A percentile compares a stretch with the other conserved stretches of the same genome.
phyloP scores from a whole-genome alignment of 1,284 basidiomycete genomes.

The Rhodotorula sp. region DNA sequence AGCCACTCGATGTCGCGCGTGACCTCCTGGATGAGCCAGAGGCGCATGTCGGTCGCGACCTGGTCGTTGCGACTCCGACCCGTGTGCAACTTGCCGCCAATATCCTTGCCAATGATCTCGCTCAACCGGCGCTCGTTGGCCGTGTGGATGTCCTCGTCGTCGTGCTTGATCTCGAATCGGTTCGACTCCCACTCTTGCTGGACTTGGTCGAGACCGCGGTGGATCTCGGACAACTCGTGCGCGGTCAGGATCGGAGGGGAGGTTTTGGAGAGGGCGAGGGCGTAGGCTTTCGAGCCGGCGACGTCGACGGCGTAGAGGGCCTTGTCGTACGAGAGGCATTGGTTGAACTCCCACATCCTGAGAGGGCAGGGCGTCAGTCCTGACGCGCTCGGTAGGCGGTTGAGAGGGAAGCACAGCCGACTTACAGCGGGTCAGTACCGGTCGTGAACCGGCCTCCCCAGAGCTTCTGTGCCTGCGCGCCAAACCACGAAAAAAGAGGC shows the following conservation, averaged over 20 bases:
- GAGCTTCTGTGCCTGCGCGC: constrained; percentile 32
- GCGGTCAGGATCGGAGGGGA: constrained; percentile 41
- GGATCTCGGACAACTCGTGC: constrained; percentile 55
- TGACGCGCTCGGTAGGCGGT: neutral
- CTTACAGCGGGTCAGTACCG: constrained; percentile 38
- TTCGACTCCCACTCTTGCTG: constrained; percentile 79
- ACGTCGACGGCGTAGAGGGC: constrained; percentile 92
- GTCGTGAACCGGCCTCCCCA: constrained; percentile 37
- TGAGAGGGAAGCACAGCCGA: neutral
- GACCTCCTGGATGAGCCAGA: constrained; percentile 88
- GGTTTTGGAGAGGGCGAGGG: constrained; percentile 64
- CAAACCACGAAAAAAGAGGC: neutral
- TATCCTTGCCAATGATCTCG: constrained; percentile 79
- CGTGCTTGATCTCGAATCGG: constrained; percentile 69
- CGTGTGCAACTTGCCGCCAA: constrained; percentile 91
- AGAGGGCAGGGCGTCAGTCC: too few species aligned
- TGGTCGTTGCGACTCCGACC: constrained; percentile 96
- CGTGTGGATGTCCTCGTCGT: constrained; percentile 99
- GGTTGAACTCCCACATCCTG: constrained; percentile 94
- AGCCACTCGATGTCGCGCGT: constrained; percentile 68
- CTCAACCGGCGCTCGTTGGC: constrained; percentile 93
- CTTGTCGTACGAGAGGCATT: constrained; percentile 90
- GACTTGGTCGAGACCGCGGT: constrained; percentile 73
- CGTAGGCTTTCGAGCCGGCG: constrained; percentile 90
- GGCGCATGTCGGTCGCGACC: constrained; percentile 94